These are phyloP conservation scores for Nitzschia palea DNA, from an alignment of 108 stramenopile genomes.

Conservation along the genomic window DNA sequence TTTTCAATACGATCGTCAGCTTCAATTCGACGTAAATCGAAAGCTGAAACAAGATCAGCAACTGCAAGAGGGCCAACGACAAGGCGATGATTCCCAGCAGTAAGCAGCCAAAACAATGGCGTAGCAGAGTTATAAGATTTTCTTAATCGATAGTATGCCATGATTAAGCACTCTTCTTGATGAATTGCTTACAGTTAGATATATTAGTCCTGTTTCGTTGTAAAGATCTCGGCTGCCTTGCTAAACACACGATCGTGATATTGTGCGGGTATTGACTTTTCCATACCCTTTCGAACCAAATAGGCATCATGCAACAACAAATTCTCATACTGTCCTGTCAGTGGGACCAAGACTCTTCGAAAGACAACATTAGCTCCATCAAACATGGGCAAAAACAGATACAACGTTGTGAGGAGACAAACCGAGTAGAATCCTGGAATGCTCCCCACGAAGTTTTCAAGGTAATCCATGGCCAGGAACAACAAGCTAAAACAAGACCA, in stretches of 20 bases:
- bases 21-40: conserved; percentile 2
- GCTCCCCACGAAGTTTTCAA: conserved; percentile 43
- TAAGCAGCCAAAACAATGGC: too few relatives aligned
- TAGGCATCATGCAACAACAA: conserved; percentile 46
- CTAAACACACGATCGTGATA: conserved; percentile 22
- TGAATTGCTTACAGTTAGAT: too few relatives aligned
- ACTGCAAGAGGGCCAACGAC: too few relatives aligned
- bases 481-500: conserved; percentile 49
- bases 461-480: conserved; percentile 45
- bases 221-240: conserved; percentile 20
- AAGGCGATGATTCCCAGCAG: too few relatives aligned
- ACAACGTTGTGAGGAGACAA: conserved; percentile 36
- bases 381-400: conserved; percentile 49
- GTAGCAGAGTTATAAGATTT: too few relatives aligned
- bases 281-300: conserved; percentile 27
- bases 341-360: conserved; percentile 44
- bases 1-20: conserved; percentile 31
- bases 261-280: conserved; percentile 8
- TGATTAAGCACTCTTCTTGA: too few relatives aligned
- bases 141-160: too few relatives aligned
- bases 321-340: conserved; percentile 46
- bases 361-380: conserved; percentile 48
- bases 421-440: conserved; percentile 55
- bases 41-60: not conserved
- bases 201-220: too few relatives aligned